Conservation (phyloP, 1,139 yeast genomes). For the Komagataea norvegica region DNA sequence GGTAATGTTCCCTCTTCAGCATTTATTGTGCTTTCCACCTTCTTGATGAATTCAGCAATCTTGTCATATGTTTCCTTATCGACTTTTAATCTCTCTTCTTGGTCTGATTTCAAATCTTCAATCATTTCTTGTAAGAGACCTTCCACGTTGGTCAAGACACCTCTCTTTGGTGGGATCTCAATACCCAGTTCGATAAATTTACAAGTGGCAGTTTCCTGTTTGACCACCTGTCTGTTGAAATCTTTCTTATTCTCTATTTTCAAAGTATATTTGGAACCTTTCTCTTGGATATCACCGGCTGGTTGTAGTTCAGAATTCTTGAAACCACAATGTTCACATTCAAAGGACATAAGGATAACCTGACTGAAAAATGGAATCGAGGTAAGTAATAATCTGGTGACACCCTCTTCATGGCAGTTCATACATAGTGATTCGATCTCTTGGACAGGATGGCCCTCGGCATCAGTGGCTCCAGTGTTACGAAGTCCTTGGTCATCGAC, state of each 20-base stretch:
- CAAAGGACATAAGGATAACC: constrained; percentile 90
- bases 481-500: constrained; percentile 34
- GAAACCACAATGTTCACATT: constrained; percentile 91
- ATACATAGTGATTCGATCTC: constrained; percentile 93
- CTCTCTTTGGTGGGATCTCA: constrained; percentile 93
- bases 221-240: constrained; percentile 85
- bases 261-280: constrained; percentile 72
- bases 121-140: constrained; percentile 82
- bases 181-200: constrained; percentile 80
- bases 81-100: constrained; percentile 63
- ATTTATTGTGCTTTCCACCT: constrained; percentile 52
- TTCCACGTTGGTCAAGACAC: constrained; percentile 89
- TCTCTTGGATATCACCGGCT: constrained; percentile 83
- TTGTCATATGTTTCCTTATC: constrained; percentile 77
- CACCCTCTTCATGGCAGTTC: constrained; percentile 88
- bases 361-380: constrained; percentile 90
- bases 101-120: constrained; percentile 77
- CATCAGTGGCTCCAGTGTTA: constrained; percentile 65
- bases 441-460: constrained; percentile 95
- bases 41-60: constrained; percentile 63
- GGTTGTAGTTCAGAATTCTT: constrained; percentile 93
- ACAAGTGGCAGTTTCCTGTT: constrained; percentile 83
- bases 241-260: constrained; percentile 70
- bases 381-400: constrained; percentile 78
- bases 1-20: constrained; percentile 73